phyloP scores from a whole-genome alignment of 768 basidiomycete species.

The Amanita phalloides region DNA sequence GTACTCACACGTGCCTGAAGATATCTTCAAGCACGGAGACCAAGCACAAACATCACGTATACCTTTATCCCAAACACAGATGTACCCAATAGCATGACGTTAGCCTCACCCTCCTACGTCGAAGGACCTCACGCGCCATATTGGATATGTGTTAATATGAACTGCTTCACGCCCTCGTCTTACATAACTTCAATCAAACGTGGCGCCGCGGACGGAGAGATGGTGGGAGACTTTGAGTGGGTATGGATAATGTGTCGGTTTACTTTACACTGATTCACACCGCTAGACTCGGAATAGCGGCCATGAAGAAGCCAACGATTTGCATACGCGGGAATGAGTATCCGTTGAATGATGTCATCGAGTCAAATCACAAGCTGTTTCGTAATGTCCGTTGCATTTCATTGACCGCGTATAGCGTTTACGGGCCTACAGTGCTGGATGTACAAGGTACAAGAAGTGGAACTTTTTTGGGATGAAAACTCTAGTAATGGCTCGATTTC shows the following conservation, averaged over 20 bases:
- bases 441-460: conserved; percentile 21
- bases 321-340: conserved; percentile 27
- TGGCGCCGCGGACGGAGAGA: conserved; percentile 28
- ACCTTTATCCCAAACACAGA: conserved; percentile 23
- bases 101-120: conserved; percentile 20
- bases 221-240: conserved; percentile 40
- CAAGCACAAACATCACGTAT: conserved; percentile 24
- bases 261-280: background rate
- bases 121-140: conserved; percentile 23
- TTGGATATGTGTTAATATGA: conserved; percentile 34
- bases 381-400: conserved; percentile 16
- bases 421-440: conserved; percentile 19
- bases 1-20: conserved; percentile 7
- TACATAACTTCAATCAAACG: conserved; percentile 33
- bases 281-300: conserved; percentile 20
- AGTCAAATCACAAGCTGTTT: conserved; percentile 22
- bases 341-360: conserved; percentile 23
- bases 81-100: conserved; percentile 28
- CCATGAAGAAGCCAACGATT: conserved; percentile 19
- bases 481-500: conserved; percentile 17
- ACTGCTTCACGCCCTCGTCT: conserved; percentile 39
- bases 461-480: conserved; percentile 26
- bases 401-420: background rate
- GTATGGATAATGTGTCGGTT: conserved; percentile 1
- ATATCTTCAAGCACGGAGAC: conserved; percentile 18